Evolutionary conservation across 2,329 filamentous ascomycete genomes (phyloP), one percentile per base, ranked within the genome.

Genomic region (Fusarium subtropicale): DNA sequence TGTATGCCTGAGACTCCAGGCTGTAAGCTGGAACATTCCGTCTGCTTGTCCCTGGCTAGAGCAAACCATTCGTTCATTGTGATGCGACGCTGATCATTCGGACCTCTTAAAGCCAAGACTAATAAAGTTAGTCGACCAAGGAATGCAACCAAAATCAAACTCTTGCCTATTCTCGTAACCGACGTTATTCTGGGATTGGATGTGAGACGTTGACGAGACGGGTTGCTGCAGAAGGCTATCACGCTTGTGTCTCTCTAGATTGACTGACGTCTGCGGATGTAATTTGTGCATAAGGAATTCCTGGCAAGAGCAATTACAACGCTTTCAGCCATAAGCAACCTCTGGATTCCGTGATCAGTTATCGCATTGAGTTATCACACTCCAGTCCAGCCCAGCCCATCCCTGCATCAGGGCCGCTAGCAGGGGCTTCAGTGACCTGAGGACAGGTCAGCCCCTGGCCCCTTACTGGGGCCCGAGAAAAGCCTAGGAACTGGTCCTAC

Each of bases 361-460:
- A 36, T 53, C 47, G 46, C 44, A 64, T 54, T 39, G 34, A 44
- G 28, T 60, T 54, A 58, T 62, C 42, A 56, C 34, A 31, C 36
- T 45, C 20, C 24, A 30, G 26, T 15, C 30, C 46, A 62, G 59
- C 20, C 33, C 31, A 56, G 26, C 24, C 24, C 20, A 48, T 56
- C 60, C 41, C 52, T 56, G 46, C 34, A 44, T n/a, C 33, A 56
- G 24, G 28, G 67, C 52, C 64, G 47, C 68, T 70, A 71, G 68
- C 56, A 70, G 59, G 65, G 67, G 66, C 52, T 55, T 46, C 55
- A 55, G 51, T 46, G 30, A 48, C 61, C 62, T 65, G 62, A 65
- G 41, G 68, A 51, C 62, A 65, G 46, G 64, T 47, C 65, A 69
- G 60, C 68, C 68, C 68, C 68, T 71, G 60, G 34, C 60, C 48